Conservation (phyloP, 1,139 yeast species). For the Blastobotrys malaysiensis region DNA sequence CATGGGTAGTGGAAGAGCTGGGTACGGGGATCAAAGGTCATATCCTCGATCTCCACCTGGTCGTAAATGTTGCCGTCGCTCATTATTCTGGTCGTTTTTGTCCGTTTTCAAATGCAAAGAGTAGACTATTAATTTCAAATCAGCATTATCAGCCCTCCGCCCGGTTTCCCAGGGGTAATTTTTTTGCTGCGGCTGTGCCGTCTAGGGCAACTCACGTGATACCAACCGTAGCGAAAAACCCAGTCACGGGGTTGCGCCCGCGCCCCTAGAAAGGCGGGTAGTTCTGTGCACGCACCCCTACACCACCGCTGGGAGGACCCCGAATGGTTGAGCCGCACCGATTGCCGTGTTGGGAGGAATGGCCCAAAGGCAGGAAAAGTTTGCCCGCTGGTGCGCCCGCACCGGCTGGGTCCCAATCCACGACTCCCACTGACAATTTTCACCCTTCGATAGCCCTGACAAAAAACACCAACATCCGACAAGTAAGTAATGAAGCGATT, state of each 20-base stretch:
- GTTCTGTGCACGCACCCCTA: not conserved
- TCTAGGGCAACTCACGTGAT: not conserved
- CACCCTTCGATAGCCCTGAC: not conserved
- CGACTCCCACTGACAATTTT: not conserved
- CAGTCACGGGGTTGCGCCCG: not conserved
- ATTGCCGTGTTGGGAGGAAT: not conserved
- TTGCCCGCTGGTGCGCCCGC: not conserved
- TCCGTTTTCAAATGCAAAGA: too few species aligned
- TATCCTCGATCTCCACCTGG: constrained; percentile 94
- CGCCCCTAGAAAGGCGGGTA: not conserved
- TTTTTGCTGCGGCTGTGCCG: not conserved
- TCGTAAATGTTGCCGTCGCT: constrained; percentile 46
- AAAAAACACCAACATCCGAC: not conserved
- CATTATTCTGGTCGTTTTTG: not conserved
- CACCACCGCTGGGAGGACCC: not conserved
- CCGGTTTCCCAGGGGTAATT: not conserved
- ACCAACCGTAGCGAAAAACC: not conserved
- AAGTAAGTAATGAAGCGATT: not conserved
- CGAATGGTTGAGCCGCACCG: not conserved
- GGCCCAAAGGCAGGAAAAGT: not conserved
- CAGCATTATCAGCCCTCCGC: not conserved
- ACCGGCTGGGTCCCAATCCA: not conserved
- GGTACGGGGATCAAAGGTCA: constrained; percentile 76
- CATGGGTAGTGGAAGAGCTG: constrained; percentile 91
- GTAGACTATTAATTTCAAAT: not conserved